phyloP scores from a whole-genome alignment of 23 red algal species.

The Chondrus crispus region DNA sequence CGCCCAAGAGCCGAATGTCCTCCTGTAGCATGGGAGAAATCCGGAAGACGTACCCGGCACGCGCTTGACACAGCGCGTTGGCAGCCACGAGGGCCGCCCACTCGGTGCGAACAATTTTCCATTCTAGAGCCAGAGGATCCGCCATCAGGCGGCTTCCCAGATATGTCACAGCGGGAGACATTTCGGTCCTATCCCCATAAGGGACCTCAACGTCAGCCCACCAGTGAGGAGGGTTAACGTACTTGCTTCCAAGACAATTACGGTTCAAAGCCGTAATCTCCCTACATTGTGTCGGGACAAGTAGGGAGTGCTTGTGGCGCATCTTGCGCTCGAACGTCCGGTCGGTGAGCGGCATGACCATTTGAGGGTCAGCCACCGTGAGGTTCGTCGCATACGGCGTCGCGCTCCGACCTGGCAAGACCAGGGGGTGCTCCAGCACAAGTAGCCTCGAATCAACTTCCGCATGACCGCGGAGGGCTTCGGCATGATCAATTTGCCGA shows the following conservation, averaged over 20 bases:
- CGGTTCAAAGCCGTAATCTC: not conserved
- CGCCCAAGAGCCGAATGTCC: no score
- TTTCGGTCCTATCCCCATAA: not conserved
- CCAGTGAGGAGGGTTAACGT: not conserved
- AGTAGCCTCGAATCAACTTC: no score
- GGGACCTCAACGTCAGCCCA: not conserved
- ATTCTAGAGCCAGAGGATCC: not conserved
- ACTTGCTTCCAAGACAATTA: not conserved
- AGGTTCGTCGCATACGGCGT: not conserved
- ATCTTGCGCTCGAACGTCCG: not conserved
- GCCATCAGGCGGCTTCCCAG: not conserved
- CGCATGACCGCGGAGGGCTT: no score
- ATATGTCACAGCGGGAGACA: not conserved
- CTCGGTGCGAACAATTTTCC: not conserved
- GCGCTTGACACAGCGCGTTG: not conserved
- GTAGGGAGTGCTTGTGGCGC: not conserved
- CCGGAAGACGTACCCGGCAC: not conserved
- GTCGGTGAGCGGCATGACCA: not conserved
- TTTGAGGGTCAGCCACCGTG: not conserved
- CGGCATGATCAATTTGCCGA: no score
- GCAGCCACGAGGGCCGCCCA: not conserved
- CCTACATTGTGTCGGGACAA: not conserved
- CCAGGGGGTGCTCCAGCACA: no score
- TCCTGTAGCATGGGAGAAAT: no score
- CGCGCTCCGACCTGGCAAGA: not conserved